Conservation (phyloP, 164 flowering plant species). For the Echeveria elegans region DNA sequence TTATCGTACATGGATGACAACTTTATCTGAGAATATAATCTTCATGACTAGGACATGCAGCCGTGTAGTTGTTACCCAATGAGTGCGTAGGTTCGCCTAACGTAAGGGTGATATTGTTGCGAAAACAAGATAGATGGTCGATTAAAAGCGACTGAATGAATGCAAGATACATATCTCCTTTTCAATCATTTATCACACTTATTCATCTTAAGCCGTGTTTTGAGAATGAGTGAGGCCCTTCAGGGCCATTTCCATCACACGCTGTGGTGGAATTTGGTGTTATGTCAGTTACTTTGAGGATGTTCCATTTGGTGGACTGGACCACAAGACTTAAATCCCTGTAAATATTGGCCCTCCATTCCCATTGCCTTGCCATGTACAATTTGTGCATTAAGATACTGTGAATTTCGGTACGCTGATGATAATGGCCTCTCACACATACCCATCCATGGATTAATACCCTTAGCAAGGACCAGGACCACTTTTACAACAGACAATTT, state of each 20-base stretch:
- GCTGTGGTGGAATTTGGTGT: neutral
- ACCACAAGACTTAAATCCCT: neutral
- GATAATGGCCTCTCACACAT: neutral
- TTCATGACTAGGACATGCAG: neutral
- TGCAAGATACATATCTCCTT: neutral
- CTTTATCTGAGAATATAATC: neutral
- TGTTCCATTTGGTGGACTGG: slow-evolving; percentile 4
- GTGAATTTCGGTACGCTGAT: neutral
- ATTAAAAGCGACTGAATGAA: neutral
- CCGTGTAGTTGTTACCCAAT: neutral
- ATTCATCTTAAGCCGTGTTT: neutral
- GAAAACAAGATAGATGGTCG: neutral
- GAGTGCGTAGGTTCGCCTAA: neutral
- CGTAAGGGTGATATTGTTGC: neutral
- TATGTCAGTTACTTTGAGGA: neutral
- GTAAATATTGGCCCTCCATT: neutral
- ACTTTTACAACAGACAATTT: neutral
- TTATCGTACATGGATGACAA: neutral
- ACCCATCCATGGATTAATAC: neutral
- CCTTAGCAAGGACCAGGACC: neutral
- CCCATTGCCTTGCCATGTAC: neutral
- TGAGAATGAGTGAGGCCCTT: slow-evolving; percentile 1
- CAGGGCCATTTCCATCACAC: neutral
- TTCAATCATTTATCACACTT: neutral
- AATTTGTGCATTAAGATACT: neutral